Evolutionary conservation across 2,329 filamentous ascomycete species (phyloP), one percentile per base, ranked within the genome.

Genomic region (Scolecobasidium constrictum): DNA sequence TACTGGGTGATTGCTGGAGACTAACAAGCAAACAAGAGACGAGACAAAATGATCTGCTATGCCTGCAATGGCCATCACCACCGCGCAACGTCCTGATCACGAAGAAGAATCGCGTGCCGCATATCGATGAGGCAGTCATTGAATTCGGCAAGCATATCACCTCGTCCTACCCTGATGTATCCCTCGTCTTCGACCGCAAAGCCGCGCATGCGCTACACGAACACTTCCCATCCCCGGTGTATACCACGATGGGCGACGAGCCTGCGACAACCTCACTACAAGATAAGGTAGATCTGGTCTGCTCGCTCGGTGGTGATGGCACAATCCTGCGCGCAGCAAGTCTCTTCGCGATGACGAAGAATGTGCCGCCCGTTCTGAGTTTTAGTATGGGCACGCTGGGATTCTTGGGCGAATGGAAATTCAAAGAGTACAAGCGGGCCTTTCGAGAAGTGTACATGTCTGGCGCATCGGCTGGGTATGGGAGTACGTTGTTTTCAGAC

Each of bases 341-440:
- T 42, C 72, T 95, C 4, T 96, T 93, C 64, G 86, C 86, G 46
- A 81, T 85, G 28, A 79, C 84, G 35, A 71, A 75, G 2, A 78
- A 78, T 35, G 90, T 98, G 0, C 92, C 92, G 0, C 92, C 92
- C 0, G 83, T 98, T 23, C 69, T 98, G 5, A 87, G 86, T 2
- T 98, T 98, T 57, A 94, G 87, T 58, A 95, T 98, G 86, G 92
- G 92, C 4, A 93, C 90, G 0, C 68, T 98, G 1, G 92, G 92
- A 0, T 98, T 98, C 52, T 66, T 98, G 5, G 88, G 90, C 13
- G 90, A 96, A 62, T 98, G 90, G 88, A 93, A 92, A 54, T 96
- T 96, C 58, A 71, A 72, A 5, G 88, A 96, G 54, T 86, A 93
- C 65, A 94, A 94, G 63, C 75, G 85, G 38, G 92, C 92, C 0